phyloP scores from a whole-genome alignment of 2,329 filamentous ascomycete genomes.

The Phaeosphaeria sp. region DNA sequence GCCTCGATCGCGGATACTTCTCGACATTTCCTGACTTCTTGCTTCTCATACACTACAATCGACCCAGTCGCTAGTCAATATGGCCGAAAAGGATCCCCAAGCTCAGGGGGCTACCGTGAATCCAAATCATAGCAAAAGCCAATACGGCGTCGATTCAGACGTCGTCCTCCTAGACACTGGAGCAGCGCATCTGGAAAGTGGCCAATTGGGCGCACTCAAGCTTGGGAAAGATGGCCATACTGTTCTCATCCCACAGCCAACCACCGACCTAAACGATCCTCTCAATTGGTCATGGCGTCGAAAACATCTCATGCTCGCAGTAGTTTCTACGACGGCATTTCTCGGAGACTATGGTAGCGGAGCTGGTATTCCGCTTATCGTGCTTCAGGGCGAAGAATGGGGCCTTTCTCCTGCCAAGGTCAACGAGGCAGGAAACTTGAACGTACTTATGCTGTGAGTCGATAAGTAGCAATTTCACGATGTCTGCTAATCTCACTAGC shows the following conservation, averaged over 20 bases:
- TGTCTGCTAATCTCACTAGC: slow-evolving; percentile 7
- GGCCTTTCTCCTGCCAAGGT: slow-evolving; percentile 56
- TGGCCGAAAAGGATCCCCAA: background rate
- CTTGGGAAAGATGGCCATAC: slow-evolving; percentile 49
- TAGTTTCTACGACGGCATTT: slow-evolving; percentile 57
- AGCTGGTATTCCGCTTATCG: slow-evolving; percentile 38
- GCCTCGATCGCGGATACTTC: background rate
- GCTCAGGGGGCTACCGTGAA: background rate
- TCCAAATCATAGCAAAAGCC: slow-evolving; percentile 8
- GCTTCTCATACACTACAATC: background rate
- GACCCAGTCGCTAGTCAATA: background rate
- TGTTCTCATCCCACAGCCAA: slow-evolving; percentile 61
- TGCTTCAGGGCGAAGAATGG: slow-evolving; percentile 53
- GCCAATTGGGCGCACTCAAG: slow-evolving; percentile 37
- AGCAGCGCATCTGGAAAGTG: slow-evolving; percentile 30
- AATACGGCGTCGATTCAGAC: slow-evolving; percentile 25
- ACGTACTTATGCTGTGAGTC: slow-evolving; percentile 59
- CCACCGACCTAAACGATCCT: slow-evolving; percentile 56
- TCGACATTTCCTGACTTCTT: background rate
- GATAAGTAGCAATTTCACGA: background rate
- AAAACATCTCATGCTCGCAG: slow-evolving; percentile 58
- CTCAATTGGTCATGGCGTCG: slow-evolving; percentile 59
- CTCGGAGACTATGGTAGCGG: slow-evolving; percentile 59
- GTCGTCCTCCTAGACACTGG: slow-evolving; percentile 28
- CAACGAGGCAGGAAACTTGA: slow-evolving; percentile 61